Conservation (phyloP, 2,329 filamentous ascomycete species). For the Lecanoromycetidae sp. region DNA sequence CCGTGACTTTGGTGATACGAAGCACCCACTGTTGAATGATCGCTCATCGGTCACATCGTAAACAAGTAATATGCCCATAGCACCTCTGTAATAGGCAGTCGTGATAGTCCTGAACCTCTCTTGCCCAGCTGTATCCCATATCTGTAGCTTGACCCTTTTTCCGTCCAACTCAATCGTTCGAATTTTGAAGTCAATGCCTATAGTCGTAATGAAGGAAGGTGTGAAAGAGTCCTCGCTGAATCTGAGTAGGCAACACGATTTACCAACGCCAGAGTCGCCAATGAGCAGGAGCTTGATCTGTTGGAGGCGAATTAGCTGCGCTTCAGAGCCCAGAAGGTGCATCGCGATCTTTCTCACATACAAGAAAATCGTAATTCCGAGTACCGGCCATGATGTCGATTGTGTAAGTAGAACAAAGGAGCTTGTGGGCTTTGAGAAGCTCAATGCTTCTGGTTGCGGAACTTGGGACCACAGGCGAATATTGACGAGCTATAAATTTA, state of each 20-base stretch:
- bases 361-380: slow-evolving; percentile 98
- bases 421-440: not conserved
- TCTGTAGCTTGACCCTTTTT: slow-evolving; percentile 97
- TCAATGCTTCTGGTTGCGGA: not conserved
- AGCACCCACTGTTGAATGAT: slow-evolving; percentile 74
- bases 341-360: too few relatives aligned
- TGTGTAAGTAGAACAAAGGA: not conserved
- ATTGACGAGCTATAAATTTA: not conserved
- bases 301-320: slow-evolving; percentile 19
- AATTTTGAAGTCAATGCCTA: slow-evolving; percentile 99
- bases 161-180: slow-evolving; percentile 97
- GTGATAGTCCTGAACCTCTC: slow-evolving; percentile 98
- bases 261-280: slow-evolving; percentile 91
- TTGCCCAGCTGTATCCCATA: slow-evolving; percentile 98
- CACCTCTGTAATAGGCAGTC: slow-evolving; percentile 94
- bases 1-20: not conserved
- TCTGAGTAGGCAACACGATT: slow-evolving; percentile 90
- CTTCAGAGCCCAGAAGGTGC: too few relatives aligned
- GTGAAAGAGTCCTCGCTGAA: slow-evolving; percentile 98
- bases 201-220: slow-evolving; percentile 95
- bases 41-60: slow-evolving; percentile 97
- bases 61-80: slow-evolving; percentile 94
- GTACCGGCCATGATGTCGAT: slow-evolving; percentile 68
- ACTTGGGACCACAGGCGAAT: not conserved
- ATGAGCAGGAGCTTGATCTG: slow-evolving; percentile 96